Evolutionary conservation across 2,329 filamentous ascomycete genomes (phyloP), one percentile per base, ranked within the genome.

Genomic region (Sporothrix sp.): DNA sequence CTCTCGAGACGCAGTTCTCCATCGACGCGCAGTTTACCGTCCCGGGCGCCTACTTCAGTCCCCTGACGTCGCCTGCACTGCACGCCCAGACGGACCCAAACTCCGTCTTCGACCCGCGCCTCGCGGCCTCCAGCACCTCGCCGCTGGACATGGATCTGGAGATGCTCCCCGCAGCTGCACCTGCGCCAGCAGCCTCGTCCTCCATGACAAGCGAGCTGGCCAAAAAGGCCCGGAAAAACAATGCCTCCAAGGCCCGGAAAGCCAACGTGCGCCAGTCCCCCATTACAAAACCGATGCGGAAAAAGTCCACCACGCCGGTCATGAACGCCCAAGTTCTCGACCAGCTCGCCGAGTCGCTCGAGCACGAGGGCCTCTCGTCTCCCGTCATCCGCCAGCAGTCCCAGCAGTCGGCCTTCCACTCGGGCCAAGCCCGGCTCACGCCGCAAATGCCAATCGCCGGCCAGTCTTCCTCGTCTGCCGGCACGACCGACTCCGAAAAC

Each of bases 21-120:
- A 69, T 78, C 53, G 76, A 81, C 21, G 67, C 66, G 28, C 69
- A 71, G 43, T 87, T 80, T 59, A 75, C 77, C 6, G 73, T 86
- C 3, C 81, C 84, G 0, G 78, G 78, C 32, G 78, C 84, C 30
- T 91, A 89, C 67, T 90, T 93, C 63, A 93, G 86, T 61, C 87
- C 87, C 9, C 72, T 93, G 44, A 89, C 85, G 5, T 93, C 87
- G 14, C 87, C 87, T 1, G 85, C 86, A 3, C 71, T 93, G 16
- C 83, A 86, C 63, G 84, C 85, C 1, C 84, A 89, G 63, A 78
- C 71, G 54, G 78, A 82, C 50, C 61, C 68, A 23, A 64, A 65
- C 14, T 64, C 70, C 4, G 59, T 67, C 46, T 73, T 74, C 54
- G 68, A 78, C 46, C 65, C 70, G 52, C 61, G 67, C 30, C 68